Evolutionary conservation across 2,329 filamentous ascomycete genomes (phyloP).

Genomic region (Fusarium nisikadoi): DNA sequence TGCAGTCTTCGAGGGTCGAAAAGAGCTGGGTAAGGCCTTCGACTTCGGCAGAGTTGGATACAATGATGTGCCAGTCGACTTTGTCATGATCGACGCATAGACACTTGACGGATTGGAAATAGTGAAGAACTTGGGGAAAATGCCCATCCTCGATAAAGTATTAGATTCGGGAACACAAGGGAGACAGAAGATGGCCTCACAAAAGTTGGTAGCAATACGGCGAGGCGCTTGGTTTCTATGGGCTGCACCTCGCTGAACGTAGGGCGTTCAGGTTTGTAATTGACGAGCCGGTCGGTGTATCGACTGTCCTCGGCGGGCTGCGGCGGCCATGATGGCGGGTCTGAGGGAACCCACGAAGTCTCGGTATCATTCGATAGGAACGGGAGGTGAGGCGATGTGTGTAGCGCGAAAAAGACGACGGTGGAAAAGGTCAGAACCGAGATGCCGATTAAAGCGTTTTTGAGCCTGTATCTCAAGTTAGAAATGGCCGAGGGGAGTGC

Average conservation of each 20-base stretch:
- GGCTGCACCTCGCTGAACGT: not conserved
- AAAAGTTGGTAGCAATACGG: not conserved
- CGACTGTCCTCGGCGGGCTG: not conserved
- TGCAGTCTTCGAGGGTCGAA: not conserved
- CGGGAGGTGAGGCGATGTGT: not conserved
- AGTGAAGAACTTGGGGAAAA: not conserved
- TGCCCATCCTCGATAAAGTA: rapidly evolving
- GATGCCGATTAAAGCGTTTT: not conserved
- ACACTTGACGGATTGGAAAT: not conserved
- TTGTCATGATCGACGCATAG: not conserved
- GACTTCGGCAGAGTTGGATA: not conserved
- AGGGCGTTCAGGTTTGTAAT: not conserved
- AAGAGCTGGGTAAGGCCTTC: not conserved
- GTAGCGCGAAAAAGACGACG: not conserved
- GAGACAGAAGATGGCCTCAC: not conserved
- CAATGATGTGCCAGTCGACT: not conserved
- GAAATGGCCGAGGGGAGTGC: rapidly evolving
- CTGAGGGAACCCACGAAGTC: not conserved
- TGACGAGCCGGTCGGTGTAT: not conserved
- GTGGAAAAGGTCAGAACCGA: not conserved
- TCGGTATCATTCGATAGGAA: not conserved
- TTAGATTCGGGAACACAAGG: rapidly evolving
- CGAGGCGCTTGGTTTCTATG: not conserved
- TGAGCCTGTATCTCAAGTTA: rapidly evolving
- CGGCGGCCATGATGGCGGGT: not conserved